These are phyloP conservation scores for Geoglossum glabrum DNA, from an alignment of 495 filamentous ascomycete species.

Conservation along the genomic window DNA sequence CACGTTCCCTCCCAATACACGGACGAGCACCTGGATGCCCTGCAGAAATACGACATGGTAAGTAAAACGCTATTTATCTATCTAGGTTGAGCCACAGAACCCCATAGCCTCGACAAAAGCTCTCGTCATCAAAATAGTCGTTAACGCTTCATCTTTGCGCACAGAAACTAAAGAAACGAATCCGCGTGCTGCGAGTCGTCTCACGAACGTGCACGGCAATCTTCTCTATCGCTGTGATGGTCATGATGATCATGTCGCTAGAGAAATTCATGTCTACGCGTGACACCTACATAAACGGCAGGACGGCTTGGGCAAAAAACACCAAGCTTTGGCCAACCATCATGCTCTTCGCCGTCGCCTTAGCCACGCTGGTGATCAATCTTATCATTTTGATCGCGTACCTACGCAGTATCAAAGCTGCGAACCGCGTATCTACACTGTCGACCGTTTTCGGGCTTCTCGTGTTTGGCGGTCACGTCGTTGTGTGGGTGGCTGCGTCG, in stretches of 20 bases:
- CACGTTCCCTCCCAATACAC: neutral
- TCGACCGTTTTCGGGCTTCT: slow-evolving; percentile 9
- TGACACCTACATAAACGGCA: slow-evolving; percentile 7
- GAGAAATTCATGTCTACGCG: slow-evolving; percentile 14
- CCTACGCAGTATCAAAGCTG: slow-evolving; percentile 7
- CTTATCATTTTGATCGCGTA: slow-evolving; percentile 12
- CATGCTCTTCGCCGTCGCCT: slow-evolving; percentile 15
- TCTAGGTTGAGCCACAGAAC: too few relatives aligned
- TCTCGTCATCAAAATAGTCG: too few relatives aligned
- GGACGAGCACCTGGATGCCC: neutral
- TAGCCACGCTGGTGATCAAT: slow-evolving; percentile 9
- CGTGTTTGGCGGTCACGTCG: slow-evolving; percentile 11
- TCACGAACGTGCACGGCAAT: slow-evolving; percentile 10
- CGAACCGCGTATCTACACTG: slow-evolving; percentile 11
- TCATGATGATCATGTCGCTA: slow-evolving; percentile 13
- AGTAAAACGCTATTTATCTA: too few relatives aligned
- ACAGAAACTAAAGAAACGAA: slow-evolving; percentile 12
- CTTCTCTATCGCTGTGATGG: slow-evolving; percentile 10
- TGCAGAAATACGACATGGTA: neutral
- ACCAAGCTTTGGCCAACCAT: slow-evolving; percentile 16
- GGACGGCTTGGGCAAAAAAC: slow-evolving; percentile 14
- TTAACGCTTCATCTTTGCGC: neutral
- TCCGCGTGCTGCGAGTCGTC: slow-evolving; percentile 12
- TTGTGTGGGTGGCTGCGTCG: slow-evolving; percentile 14
- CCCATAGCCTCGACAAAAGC: too few relatives aligned